Conservation (phyloP, 192 early-diverging fungal species). For the Umbelopsis vinacea region DNA sequence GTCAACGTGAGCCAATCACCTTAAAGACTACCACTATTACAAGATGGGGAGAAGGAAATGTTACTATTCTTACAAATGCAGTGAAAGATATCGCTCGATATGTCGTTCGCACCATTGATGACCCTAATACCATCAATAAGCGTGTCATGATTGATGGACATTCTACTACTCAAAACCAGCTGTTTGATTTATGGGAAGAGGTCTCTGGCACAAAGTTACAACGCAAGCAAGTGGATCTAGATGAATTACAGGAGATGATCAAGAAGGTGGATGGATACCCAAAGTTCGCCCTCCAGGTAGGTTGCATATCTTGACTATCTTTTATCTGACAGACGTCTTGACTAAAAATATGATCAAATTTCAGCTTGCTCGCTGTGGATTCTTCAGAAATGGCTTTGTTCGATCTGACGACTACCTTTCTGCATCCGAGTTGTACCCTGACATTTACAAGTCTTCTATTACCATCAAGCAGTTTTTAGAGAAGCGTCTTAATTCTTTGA, state of each 20-base stretch:
- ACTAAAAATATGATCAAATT: too few species aligned
- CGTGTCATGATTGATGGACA: constrained; percentile 24
- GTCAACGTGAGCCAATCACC: not conserved
- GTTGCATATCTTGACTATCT: not conserved
- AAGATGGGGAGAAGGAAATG: constrained; percentile 12
- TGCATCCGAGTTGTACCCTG: constrained; percentile 21
- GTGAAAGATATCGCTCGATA: constrained; percentile 11
- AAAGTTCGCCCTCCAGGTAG: not conserved
- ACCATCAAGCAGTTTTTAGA: constrained; percentile 15
- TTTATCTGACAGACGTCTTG: too few species aligned
- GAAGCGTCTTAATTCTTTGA: not conserved
- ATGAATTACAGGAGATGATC: constrained; percentile 7
- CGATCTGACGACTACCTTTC: constrained; percentile 25
- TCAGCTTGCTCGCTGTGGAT: constrained; percentile 13
- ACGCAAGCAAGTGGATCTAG: not conserved
- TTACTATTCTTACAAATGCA: not conserved
- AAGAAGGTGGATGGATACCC: not conserved
- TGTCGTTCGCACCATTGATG: not conserved
- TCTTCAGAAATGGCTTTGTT: constrained; percentile 8
- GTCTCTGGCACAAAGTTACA: constrained; percentile 9
- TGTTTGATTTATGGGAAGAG: constrained; percentile 13
- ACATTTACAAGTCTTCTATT: not conserved
- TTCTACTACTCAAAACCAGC: constrained; percentile 4
- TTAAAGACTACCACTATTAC: not conserved
- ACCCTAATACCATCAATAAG: constrained; percentile 17